These are phyloP conservation scores for Monilinia laxa DNA, from an alignment of 2,329 filamentous ascomycete species.

Conservation along the genomic window DNA sequence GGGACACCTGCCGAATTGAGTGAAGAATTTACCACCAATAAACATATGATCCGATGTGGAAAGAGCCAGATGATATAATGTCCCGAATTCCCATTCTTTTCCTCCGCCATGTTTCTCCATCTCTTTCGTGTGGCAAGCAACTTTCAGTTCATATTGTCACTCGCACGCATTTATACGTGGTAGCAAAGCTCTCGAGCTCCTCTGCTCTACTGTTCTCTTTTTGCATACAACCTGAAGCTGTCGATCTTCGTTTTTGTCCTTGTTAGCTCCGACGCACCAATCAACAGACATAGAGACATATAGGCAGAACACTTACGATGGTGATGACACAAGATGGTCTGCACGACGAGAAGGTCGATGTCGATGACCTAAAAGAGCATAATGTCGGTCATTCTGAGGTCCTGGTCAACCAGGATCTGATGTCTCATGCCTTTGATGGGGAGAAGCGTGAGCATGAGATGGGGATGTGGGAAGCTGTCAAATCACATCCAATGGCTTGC, in stretches of 20 bases:
- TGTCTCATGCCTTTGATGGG: conserved; percentile 44
- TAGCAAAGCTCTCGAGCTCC: not conserved
- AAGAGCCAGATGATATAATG: conserved; percentile 6
- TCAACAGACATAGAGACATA: not conserved
- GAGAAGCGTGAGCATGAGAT: conserved; percentile 55
- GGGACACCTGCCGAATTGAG: not conserved
- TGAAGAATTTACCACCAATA: conserved; percentile 9
- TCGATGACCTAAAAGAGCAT: not conserved
- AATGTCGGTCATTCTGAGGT: not conserved
- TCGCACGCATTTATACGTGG: not conserved
- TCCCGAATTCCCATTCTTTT: not conserved
- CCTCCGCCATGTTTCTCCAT: not conserved
- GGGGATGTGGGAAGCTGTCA: conserved; percentile 50
- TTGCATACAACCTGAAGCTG: not conserved
- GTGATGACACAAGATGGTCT: not conserved
- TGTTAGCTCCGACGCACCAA: no score
- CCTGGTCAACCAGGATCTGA: not conserved
- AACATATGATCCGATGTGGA: not conserved
- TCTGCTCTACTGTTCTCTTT: not conserved
- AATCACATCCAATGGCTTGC: conserved; percentile 52
- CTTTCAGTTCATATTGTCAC: not conserved
- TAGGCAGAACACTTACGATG: not conserved
- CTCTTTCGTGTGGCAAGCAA: not conserved
- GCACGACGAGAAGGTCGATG: not conserved
- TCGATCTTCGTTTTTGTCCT: not conserved